A percentile compares a stretch with the other conserved stretches of the same genome.
Evolutionary conservation across 1,284 basidiomycete genomes (phyloP).

Genomic region (Austroboletus niveus): DNA sequence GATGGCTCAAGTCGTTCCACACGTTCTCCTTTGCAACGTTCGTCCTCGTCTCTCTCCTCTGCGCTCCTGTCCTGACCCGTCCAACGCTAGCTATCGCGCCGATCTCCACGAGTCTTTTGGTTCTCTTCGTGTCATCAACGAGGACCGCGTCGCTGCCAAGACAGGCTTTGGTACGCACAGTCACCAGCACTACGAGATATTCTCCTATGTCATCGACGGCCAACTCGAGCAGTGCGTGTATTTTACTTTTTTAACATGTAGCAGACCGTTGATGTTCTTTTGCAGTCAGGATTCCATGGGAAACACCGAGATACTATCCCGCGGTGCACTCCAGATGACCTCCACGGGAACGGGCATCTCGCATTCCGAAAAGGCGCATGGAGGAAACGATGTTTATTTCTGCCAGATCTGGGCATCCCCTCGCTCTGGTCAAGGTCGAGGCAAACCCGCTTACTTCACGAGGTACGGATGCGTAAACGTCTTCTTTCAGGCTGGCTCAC

Average conservation of each 20-base stretch:
- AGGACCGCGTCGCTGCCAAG: conserved; percentile 77
- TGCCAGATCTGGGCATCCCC: conserved; percentile 87
- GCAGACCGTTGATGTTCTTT: conserved; percentile 2
- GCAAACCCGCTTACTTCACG: conserved; percentile 76
- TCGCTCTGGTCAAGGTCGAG: conserved; percentile 46
- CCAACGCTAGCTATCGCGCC: conserved; percentile 58
- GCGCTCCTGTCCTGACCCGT: not conserved
- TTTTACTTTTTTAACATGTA: not conserved
- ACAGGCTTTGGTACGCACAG: conserved; percentile 87
- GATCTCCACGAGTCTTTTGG: conserved; percentile 55
- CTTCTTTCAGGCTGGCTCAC: not conserved
- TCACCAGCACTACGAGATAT: conserved; percentile 90
- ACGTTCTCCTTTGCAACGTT: conserved; percentile 81
- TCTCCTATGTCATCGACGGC: conserved; percentile 81
- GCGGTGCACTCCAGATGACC: conserved; percentile 90
- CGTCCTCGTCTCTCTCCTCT: conserved; percentile 24
- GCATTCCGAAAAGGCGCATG: conserved; percentile 76
- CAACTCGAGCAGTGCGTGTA: conserved; percentile 70
- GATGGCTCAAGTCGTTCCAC: conserved; percentile 91
- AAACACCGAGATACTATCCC: conserved; percentile 83
- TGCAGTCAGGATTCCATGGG: conserved; percentile 82
- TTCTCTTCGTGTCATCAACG: conserved; percentile 78
- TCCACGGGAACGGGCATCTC: conserved; percentile 85
- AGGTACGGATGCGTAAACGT: conserved; percentile 37
- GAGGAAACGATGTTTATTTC: conserved; percentile 69